Percentiles rank a stretch among this genome's conserved stretches.
Evolutionary conservation across 2,329 filamentous ascomycete genomes (phyloP).

Genomic region (Colletotrichum filicis): DNA sequence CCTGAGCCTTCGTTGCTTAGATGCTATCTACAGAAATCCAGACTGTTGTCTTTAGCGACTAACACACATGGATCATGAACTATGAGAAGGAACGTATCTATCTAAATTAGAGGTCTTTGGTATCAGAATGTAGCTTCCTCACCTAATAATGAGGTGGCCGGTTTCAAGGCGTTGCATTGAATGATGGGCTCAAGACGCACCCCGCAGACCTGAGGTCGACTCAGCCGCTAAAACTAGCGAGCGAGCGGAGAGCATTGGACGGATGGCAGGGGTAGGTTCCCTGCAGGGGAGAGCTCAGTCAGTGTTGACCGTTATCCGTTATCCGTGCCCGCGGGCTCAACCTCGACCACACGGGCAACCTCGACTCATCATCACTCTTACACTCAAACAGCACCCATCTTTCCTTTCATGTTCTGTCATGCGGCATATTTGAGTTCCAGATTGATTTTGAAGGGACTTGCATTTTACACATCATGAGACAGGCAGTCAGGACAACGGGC

Average conservation of each 20-base stretch:
- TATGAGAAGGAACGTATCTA: too few species aligned
- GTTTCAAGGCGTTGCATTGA: neutral
- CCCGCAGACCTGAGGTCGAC: neutral
- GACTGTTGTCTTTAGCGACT: too few species aligned
- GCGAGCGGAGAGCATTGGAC: neutral
- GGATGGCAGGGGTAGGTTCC: neutral
- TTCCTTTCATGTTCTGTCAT: slow-evolving; percentile 2
- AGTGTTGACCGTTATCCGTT: neutral
- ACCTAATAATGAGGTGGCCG: too few species aligned
- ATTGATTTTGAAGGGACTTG: neutral
- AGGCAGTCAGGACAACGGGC: neutral
- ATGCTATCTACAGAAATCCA: too few species aligned
- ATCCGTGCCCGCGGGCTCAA: neutral
- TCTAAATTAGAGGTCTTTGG: too few species aligned
- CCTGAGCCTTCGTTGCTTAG: too few species aligned
- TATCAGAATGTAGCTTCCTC: too few species aligned
- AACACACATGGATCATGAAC: too few species aligned
- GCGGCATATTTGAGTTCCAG: neutral
- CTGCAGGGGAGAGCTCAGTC: neutral
- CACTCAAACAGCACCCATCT: neutral
- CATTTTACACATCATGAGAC: slow-evolving; percentile 19
- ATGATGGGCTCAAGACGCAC: neutral
- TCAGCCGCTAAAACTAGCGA: slow-evolving; percentile 9
- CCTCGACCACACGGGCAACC: neutral
- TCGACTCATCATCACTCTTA: neutral